Base-by-base conservation (phyloP, 805 yeast genomes). In the Starmerella ratchasimensis region DNA sequence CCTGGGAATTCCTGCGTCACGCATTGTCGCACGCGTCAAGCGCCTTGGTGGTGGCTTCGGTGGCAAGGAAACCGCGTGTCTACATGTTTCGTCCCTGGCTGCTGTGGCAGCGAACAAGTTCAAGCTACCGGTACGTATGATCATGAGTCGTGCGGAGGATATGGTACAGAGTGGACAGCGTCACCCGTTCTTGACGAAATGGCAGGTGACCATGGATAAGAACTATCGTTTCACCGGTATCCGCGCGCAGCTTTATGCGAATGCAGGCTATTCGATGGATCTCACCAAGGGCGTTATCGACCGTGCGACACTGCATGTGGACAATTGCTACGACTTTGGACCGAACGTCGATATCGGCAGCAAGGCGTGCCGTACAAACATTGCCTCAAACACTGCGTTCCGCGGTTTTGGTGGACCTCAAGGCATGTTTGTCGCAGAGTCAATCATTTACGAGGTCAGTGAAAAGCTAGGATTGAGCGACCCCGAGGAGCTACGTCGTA, bases 401-500 rank as follows among this genome's bases (percentile, higher is more conserved):
- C 56, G 71, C 41, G 68, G 69, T 3, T 66, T 66, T 48, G 71
- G 71, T 20, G 71, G 68, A 3, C 71, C 69, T 6, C 71, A 67
- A 37, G 71, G 71, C 4, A 64, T 66, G 64, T 64, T 60, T 40
- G 54, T 58, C 25, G 62, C 63, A 3, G 71, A 66, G 43, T 46
- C 59, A 15, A 60, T 65, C 33, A 56, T 66, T 26, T 51, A 54
- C 31, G 59, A 62, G 27, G 60, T 65, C 18, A 53, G 67, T 15
- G 69, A 66, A 45, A 44, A 47, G 41, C 53, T 65, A 30, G 57
- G 56, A 0, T 43, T 66, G 26, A 10, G 3, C 16, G 66, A 65
- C 39, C 58, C 63, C 5, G 69, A 67, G 27, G 39, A 46, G 23
- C 48, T 66, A 21, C 48, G 71, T 27, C 53, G 52, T 23, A 46